These are phyloP conservation scores for Thielaviopsis ethacetica DNA, from an alignment of 2,329 filamentous ascomycete genomes.

Conservation along the genomic window DNA sequence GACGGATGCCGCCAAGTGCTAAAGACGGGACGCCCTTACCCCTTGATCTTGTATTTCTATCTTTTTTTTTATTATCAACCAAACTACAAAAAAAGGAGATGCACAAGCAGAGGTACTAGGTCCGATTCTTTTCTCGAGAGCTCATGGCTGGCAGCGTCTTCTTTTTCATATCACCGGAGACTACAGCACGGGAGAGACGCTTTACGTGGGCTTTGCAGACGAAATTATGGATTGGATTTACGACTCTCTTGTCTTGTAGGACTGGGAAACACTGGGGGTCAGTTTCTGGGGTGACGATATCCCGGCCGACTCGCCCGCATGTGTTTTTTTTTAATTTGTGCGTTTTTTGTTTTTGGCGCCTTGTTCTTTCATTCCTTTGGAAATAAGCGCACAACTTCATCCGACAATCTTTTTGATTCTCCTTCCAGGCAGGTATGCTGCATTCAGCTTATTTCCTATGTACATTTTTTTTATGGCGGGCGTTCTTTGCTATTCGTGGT, in stretches of 20 bases:
- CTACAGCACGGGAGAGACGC: neutral
- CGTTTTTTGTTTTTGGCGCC: neutral
- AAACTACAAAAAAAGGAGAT: neutral
- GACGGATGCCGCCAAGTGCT: conserved; percentile 1
- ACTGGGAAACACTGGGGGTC: neutral
- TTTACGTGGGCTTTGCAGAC: neutral
- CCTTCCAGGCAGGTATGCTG: neutral
- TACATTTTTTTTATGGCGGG: neutral
- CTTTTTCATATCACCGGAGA: neutral
- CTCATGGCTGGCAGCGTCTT: neutral
- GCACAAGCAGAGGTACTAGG: neutral
- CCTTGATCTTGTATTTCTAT: conserved; percentile 3
- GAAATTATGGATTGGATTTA: neutral
- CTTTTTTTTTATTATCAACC: neutral
- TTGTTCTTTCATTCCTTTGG: neutral
- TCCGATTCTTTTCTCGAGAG: neutral
- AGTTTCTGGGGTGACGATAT: neutral
- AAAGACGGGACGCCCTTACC: neutral
- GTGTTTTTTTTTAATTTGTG: neutral
- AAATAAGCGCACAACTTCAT: neutral
- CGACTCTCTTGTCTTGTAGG: neutral
- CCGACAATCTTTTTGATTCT: neutral
- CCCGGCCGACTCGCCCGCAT: neutral
- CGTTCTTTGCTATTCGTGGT: neutral
- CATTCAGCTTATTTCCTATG: neutral